Evolutionary conservation across 2,329 filamentous ascomycete genomes (phyloP), one percentile per base, ranked within the genome.

Genomic region (Xylariales sp.): DNA sequence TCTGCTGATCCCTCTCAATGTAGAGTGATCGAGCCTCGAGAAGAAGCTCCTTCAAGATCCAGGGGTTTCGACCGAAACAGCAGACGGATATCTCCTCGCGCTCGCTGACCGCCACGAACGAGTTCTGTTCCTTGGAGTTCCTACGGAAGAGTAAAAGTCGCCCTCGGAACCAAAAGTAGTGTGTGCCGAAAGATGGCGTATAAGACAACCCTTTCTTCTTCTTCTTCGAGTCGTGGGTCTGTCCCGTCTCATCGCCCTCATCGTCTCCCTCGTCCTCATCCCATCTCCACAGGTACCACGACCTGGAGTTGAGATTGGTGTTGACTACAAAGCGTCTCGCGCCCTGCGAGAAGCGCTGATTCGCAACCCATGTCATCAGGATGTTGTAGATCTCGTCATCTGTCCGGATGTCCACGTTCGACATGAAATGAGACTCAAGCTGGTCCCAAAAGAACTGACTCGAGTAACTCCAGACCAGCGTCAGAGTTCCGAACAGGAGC

Each of bases 341-440:
- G 4, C 66, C 63, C 46, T 74, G 70, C 15, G 79, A 70, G 49
- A 86, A 85, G 3, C 64, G 59, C 58, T 87, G 82, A 24, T 67
- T 62, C 2, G 81, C 71, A 3, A 86, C 71, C 83, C 83, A 87
- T 19, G 70, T 71, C 80, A 86, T 85, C 29, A 86, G 54, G 53
- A 85, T 84, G 54, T 82, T 82, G 65, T 85, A 87, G 43, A 84
- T 77, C 56, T 87, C 83, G 51, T 88, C 84, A 43, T 86, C 81
- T 20, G 77, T 72, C 32, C 80, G 73, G 28, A 88, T 76, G 50
- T 82, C 77, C 14, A 82, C 81, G 2, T 74, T 77, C 3, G 78
- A 83, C 69, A 84, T 80, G 51, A 83, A 73, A 51, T 84, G 65
- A 5, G 63, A 52, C 31, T 74, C 67, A 21, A 81, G 48, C 28